phyloP scores from a whole-genome alignment of 2,329 filamentous ascomycete genomes.

The Botrytis porri region DNA sequence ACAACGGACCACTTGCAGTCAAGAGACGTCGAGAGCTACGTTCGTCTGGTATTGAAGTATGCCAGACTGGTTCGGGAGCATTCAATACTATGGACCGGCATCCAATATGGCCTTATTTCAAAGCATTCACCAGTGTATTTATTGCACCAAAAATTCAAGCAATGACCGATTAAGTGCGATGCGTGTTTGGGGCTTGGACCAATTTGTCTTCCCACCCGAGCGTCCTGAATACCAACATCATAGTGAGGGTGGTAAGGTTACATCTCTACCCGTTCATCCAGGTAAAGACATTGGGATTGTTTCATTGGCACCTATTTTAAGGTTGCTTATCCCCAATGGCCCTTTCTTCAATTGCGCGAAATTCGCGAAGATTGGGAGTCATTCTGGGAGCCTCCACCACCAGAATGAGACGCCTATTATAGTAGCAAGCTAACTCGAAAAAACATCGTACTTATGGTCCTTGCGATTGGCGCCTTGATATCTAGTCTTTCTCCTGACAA shows the following conservation, averaged over 20 bases:
- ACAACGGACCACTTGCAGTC: background rate
- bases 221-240: conserved; percentile 3
- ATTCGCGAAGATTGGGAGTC: background rate
- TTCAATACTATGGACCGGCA: background rate
- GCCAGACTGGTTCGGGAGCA: background rate
- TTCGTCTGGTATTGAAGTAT: background rate
- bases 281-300: background rate
- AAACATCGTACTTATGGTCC: background rate
- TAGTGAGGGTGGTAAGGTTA: background rate
- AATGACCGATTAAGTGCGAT: background rate
- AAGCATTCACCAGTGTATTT: background rate
- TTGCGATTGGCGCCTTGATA: background rate
- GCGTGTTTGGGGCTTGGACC: background rate
- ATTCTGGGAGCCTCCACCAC: conserved; percentile 2
- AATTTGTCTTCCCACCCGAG: background rate
- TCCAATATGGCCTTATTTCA: background rate
- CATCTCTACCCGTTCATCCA: background rate
- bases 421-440: background rate
- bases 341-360: background rate
- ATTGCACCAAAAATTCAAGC: background rate
- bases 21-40: background rate
- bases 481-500: background rate
- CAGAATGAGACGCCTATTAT: conserved; percentile 4
- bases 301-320: background rate
- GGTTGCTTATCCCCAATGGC: background rate